phyloP scores from a whole-genome alignment of 352 stramenopile species.

The Globisporangium nunn region DNA sequence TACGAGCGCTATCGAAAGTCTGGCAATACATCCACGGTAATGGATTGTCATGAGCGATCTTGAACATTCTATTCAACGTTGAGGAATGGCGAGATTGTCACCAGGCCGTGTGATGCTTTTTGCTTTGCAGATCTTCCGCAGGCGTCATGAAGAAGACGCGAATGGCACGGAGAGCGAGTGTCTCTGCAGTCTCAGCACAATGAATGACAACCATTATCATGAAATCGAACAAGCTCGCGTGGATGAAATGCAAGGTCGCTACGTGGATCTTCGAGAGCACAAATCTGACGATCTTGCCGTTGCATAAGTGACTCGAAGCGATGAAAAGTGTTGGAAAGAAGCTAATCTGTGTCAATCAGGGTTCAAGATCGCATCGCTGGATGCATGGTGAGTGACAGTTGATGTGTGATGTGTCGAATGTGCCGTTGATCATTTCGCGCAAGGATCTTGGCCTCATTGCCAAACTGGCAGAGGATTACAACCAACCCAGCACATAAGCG shows the following conservation, averaged over 20 bases:
- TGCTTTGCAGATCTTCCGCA: neutral
- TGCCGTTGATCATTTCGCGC: neutral
- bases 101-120: neutral
- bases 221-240: neutral
- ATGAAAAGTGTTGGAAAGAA: too few relatives aligned
- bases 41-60: neutral
- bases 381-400: neutral
- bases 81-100: neutral
- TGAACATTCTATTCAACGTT: neutral
- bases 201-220: neutral
- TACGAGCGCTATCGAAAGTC: slow-evolving; percentile 34
- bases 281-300: neutral
- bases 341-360: neutral
- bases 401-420: neutral
- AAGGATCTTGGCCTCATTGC: neutral
- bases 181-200: neutral
- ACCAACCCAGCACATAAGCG: neutral
- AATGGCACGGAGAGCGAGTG: neutral
- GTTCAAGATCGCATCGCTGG: too few relatives aligned
- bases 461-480: neutral
- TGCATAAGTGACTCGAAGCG: neutral
- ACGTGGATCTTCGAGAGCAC: neutral
- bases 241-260: neutral
- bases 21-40: slow-evolving; percentile 9
- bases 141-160: neutral